phyloP scores from a whole-genome alignment of 1,139 yeast genomes.

The Pichia sp. region DNA sequence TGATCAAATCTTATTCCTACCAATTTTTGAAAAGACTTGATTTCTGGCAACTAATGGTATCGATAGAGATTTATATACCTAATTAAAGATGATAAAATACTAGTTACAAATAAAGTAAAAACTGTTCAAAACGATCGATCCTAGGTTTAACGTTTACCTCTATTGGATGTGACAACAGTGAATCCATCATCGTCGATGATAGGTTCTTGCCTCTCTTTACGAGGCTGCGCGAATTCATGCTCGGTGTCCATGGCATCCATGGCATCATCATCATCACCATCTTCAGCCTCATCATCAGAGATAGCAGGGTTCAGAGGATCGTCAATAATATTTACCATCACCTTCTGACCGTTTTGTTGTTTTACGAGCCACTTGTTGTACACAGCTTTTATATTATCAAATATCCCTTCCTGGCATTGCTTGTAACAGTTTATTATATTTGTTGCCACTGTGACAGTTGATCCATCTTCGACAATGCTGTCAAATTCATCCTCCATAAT shows the following conservation, averaged over 20 bases:
- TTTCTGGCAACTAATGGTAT: too few species aligned
- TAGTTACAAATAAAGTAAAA: too few species aligned
- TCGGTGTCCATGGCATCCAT: conserved; percentile 24
- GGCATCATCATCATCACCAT: conserved; percentile 27
- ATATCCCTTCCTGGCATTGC: conserved; percentile 50
- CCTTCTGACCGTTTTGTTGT: conserved; percentile 33
- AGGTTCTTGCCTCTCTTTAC: conserved; percentile 35
- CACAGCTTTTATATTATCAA: conserved; percentile 47
- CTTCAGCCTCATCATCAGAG: conserved; percentile 33
- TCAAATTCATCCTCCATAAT: conserved; percentile 97
- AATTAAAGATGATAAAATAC: too few species aligned
- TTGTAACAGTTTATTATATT: conserved; percentile 59
- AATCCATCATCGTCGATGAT: conserved; percentile 91
- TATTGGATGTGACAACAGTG: conserved; percentile 71
- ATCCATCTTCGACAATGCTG: conserved; percentile 79
- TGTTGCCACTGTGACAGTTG: conserved; percentile 70
- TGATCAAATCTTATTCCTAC: too few species aligned
- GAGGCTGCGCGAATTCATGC: conserved; percentile 23
- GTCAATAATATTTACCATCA: conserved; percentile 34
- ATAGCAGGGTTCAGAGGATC: conserved; percentile 57
- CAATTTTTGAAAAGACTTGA: too few species aligned
- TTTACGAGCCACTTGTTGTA: conserved; percentile 53
- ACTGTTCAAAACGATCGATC: too few species aligned
- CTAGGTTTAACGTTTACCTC: conserved; percentile 27
- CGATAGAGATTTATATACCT: too few species aligned